Evolutionary conservation across 2,329 filamentous ascomycete species (phyloP), one percentile per base, ranked within the genome.

Genomic region (Claviceps sp.): DNA sequence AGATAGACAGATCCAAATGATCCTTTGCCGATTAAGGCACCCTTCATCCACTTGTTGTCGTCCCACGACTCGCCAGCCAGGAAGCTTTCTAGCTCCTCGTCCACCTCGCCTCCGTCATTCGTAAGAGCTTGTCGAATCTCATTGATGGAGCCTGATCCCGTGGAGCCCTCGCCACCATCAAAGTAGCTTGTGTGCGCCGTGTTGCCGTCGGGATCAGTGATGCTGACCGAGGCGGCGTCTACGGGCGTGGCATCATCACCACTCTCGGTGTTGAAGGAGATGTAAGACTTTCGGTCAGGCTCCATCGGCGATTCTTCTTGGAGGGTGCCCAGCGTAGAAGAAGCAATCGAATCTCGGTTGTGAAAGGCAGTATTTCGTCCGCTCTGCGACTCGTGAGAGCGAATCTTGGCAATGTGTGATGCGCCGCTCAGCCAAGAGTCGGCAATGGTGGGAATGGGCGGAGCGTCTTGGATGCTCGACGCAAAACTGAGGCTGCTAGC

Each of bases 31-130:
- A 98, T 98, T 56, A 97, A 76, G 37, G 91, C 90, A 63, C 93
- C 93, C 73, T 97, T 96, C 89, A 98, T 97, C 87, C 94, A 98
- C 68, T 95, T 95, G 72, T 91, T 86, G 56, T 95, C 90, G 58
- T 94, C 90, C 82, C 93, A 97, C 8, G 88, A 94, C 64, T 96
- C 88, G 57, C 88, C 88, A 37, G 88, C 83, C 42, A 97, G 76
- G 74, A 96, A 96, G 63, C 90, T 90, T 60, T 85, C 82, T 22
- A 97, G 76, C 60, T 93, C 90, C 62, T 90, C 87, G 61, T 97
- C 91, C 6, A 82, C 82, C 61, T 95, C 93, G 64, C 96, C 91
- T 37, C 89, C 90, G 62, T 97, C 91, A 59, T 94, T 86, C 16
- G 85, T 86, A 41, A 96, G 79, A 37, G 90, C 86, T 62, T 93